These are phyloP conservation scores for Cyclotella cryptica DNA, from an alignment of 108 stramenopile genomes.

Conservation along the genomic window DNA sequence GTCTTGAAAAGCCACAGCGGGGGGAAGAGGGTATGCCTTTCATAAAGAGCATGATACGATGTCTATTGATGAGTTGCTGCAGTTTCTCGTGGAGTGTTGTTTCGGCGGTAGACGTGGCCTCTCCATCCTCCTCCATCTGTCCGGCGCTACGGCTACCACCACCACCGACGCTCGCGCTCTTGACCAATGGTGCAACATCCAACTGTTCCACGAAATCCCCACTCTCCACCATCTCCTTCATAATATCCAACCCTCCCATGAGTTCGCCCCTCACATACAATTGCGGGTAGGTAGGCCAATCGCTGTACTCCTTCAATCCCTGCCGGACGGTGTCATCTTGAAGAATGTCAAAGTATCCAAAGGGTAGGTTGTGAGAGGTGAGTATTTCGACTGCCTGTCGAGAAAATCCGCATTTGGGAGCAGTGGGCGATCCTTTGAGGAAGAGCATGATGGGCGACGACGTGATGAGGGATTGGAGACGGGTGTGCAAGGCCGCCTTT, in stretches of 20 bases:
- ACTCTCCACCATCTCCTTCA: conserved; percentile 93
- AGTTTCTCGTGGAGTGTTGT: conserved; percentile 65
- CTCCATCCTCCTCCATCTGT: not conserved
- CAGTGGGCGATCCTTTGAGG: conserved; percentile 91
- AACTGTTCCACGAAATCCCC: conserved; percentile 70
- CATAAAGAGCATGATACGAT: conserved; percentile 95
- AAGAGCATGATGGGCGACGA: conserved; percentile 90
- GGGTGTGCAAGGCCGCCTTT: conserved; percentile 44
- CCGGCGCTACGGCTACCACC: not conserved
- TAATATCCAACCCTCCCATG: conserved; percentile 96
- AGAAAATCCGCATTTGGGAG: conserved; percentile 95
- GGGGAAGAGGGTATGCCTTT: conserved; percentile 94
- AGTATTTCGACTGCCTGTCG: conserved; percentile 88
- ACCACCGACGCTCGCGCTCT: not conserved
- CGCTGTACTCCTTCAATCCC: conserved; percentile 83
- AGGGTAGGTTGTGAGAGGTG: conserved; percentile 64
- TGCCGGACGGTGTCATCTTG: conserved; percentile 88
- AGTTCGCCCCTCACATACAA: conserved; percentile 95
- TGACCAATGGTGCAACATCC: conserved; percentile 42
- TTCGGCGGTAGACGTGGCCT: not conserved
- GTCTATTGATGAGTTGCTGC: conserved; percentile 55
- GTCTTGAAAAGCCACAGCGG: conserved; percentile 91
- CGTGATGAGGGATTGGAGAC: conserved; percentile 66
- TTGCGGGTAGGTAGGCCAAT: conserved; percentile 98
- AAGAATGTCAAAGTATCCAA: conserved; percentile 91